Evolutionary conservation across 768 basidiomycete species (phyloP), one percentile per base, ranked within the genome.

Genomic region (Pholiota molesta): DNA sequence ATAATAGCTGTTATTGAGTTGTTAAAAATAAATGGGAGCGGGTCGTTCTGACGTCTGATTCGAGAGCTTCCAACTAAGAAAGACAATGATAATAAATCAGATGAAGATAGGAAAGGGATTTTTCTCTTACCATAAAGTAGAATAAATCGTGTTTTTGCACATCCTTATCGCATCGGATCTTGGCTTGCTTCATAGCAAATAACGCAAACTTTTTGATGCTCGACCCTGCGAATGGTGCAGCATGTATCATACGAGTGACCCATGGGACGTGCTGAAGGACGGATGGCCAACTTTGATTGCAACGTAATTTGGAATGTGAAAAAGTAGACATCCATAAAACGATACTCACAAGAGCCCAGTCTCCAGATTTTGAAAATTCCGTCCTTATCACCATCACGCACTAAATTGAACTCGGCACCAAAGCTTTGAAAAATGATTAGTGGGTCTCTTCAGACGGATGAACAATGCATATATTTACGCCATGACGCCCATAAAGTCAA

Each of bases 401-500:
- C 71, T 49, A 76, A 65, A 26, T 72, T 70, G 59, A 69, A 72
- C 28, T 71, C 68, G 13, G 70, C 70, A 3, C 74, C 75, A 47
- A 75, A 77, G 1, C 77, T 77, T 39, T 31, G 14, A 45, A 64
- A 13, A 63, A 33, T 17, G 39, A 23, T 37, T 53, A 55, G 33
- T 53, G 14, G 11, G 13, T 19, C n/a, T 35, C 23, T 28, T 17
- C 37, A 28, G 39, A 31, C 40, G 40, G 39, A 26, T 29, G 19
- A 7, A 21, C n/a, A 39, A 31, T 19, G 23, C 13, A 21, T 39
- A 40, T 21, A 31, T 28, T 47, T 62, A 79, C 77, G 74, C 75
- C 49, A 77, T 70, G 57, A 78, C 76, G n/a, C 75, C 74, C 72
- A 78, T 76, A 37, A 78, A 71, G 65, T 80, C 77, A 59, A 72